Base-by-base conservation (phyloP, 805 yeast genomes). In the Soucietia sequanensis region DNA sequence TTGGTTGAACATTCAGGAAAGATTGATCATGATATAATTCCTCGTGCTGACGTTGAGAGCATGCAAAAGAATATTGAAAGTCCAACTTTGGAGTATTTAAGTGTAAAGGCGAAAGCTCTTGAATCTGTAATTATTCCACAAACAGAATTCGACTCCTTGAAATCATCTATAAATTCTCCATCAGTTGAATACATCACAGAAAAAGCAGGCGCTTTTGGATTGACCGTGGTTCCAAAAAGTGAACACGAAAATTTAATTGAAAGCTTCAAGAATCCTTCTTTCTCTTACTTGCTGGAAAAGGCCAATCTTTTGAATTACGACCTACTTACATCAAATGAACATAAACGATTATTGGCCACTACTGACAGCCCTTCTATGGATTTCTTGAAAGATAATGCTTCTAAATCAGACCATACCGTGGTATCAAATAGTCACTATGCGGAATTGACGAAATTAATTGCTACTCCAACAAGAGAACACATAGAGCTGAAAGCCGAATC, bases 381-480 rank as follows among this genome's bases (percentile, higher is more conserved):
- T 0, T 60, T 54, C 26, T 40, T 74, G 14, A 51, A 50, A 23
- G 58, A 57, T 19, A 57, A 56, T 33, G 68, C 72, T 2, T 45
- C 41, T 4, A 29, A 25, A 7, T 37, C 45, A n/a, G 60, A 54
- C 6, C 30, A 37, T 12, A 15, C 42, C 4, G 27, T 47, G 3
- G 34, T 48, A 19, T 33, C 49, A 1, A 35, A 39, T 4, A 42
- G 34, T 6, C 50, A 49, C 13, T 44, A 39, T 20, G 39, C 32
- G 8, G 34, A 37, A 12, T 35, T 49, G 23, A 34, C 39, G 23
- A 35, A 36, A 16, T 28, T 46, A 13, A 32, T 46, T 21, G 45
- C 59, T 17, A 39, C 42, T 6, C 66, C 66, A 6, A 24, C 49
- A 1, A 16, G 42, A 2, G 64, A 58, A 2, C 57, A 56, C 26